phyloP scores from a whole-genome alignment of 495 filamentous ascomycete genomes.

The Neurospora discreta region DNA sequence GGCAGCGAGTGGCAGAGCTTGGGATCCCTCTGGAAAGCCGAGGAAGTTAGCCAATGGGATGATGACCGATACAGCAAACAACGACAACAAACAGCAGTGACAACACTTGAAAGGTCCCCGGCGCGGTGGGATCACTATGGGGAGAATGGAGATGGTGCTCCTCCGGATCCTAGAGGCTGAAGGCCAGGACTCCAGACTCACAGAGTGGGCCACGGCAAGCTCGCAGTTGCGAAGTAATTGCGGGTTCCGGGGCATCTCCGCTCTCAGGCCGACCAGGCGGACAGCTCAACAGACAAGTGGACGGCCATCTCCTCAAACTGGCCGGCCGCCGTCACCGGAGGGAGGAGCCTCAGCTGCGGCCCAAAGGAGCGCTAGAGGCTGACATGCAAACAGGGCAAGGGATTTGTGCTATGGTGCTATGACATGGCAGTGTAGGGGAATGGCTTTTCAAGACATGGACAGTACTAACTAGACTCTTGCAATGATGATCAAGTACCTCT shows the following conservation, averaged over 20 bases:
- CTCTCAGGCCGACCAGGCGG: neutral
- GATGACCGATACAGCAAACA: neutral
- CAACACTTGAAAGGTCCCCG: neutral
- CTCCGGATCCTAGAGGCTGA: neutral
- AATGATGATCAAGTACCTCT: neutral
- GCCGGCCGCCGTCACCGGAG: neutral
- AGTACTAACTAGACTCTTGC: neutral
- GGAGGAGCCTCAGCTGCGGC: neutral
- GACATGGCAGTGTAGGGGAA: neutral
- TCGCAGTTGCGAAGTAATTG: neutral
- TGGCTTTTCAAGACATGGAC: neutral
- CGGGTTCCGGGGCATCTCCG: neutral
- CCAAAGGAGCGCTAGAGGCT: neutral
- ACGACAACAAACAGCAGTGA: neutral
- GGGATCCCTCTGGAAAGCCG: neutral
- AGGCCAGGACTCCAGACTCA: neutral
- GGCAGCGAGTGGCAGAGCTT: neutral
- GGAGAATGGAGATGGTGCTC: neutral
- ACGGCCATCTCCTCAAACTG: neutral
- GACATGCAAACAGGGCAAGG: neutral
- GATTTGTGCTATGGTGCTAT: neutral
- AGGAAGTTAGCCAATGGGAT: constrained; percentile 1
- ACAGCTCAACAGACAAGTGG: neutral
- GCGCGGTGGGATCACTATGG: neutral
- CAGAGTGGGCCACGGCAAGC: neutral